These are phyloP conservation scores for Ascosphaera aggregata DNA, from an alignment of 2,329 filamentous ascomycete genomes.

Conservation along the genomic window DNA sequence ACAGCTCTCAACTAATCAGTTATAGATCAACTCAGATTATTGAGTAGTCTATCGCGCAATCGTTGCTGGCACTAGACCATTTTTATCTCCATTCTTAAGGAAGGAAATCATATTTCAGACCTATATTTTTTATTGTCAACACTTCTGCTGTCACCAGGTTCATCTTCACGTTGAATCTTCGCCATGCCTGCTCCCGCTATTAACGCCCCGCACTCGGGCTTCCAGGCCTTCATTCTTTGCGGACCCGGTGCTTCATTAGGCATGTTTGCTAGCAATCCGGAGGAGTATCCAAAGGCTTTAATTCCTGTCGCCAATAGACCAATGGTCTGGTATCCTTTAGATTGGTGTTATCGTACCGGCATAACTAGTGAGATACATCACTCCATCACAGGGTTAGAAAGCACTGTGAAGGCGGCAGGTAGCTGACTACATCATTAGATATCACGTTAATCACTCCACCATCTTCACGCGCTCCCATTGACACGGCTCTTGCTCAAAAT, in stretches of 20 bases:
- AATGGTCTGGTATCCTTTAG: slow-evolving; percentile 26
- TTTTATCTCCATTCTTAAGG: no score
- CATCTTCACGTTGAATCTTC: neutral
- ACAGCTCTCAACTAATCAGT: no score
- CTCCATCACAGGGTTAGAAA: neutral
- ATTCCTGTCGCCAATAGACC: slow-evolving; percentile 26
- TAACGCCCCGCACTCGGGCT: slow-evolving; percentile 11
- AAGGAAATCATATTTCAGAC: no score
- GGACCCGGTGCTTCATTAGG: slow-evolving; percentile 25
- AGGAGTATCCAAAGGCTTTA: slow-evolving; percentile 25
- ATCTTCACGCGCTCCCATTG: slow-evolving; percentile 18
- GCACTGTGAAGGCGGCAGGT: slow-evolving; percentile 1
- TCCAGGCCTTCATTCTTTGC: slow-evolving; percentile 25
- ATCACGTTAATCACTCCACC: slow-evolving; percentile 26
- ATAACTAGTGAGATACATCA: slow-evolving; percentile 18
- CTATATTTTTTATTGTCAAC: neutral
- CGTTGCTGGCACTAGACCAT: no score
- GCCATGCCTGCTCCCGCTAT: neutral
- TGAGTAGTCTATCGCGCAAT: no score
- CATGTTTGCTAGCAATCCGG: slow-evolving; percentile 26
- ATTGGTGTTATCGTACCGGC: slow-evolving; percentile 26
- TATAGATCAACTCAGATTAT: no score
- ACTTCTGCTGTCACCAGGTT: neutral
- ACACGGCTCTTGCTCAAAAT: slow-evolving; percentile 25
- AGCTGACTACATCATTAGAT: slow-evolving; percentile 12